Percentiles rank a stretch among this genome's conserved stretches.
Conservation (phyloP, 2,329 filamentous ascomycete species). For the Beauveria sp. region DNA sequence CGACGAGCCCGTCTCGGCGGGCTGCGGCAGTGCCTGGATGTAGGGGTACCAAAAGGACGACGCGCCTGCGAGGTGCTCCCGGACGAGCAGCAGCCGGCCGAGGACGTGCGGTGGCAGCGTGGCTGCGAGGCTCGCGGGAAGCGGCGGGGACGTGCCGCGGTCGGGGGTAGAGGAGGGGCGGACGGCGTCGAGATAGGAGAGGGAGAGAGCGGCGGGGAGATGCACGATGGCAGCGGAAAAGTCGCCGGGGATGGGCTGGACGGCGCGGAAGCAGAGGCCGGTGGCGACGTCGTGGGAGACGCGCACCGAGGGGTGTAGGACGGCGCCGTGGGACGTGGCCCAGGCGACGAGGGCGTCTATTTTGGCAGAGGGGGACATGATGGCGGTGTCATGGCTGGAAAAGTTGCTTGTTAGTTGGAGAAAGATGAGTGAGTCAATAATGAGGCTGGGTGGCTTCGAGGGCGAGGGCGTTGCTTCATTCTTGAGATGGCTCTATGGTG, state of each 20-base stretch:
- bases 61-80: slow-evolving; percentile 52
- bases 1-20: slow-evolving; percentile 26
- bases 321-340: slow-evolving; percentile 37
- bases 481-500: no score
- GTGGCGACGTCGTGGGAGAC: slow-evolving; percentile 43
- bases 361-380: slow-evolving; percentile 13
- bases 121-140: slow-evolving; percentile 58
- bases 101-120: slow-evolving; percentile 51
- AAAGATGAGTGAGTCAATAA: no score
- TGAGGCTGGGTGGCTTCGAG: no score
- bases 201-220: slow-evolving; percentile 43
- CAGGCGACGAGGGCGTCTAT: slow-evolving; percentile 37
- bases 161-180: slow-evolving; percentile 45
- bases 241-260: slow-evolving; percentile 13
- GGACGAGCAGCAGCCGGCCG: slow-evolving; percentile 60
- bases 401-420: background rate
- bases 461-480: no score
- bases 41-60: slow-evolving; percentile 63
- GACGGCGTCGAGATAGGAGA: slow-evolving; percentile 53
- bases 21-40: slow-evolving; percentile 56
- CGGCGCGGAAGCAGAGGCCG: slow-evolving; percentile 43
- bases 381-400: background rate
- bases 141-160: slow-evolving; percentile 45
- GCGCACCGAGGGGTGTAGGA: slow-evolving; percentile 43
- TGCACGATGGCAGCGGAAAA: slow-evolving; percentile 38